A percentile compares a stretch with the other conserved stretches of the same genome.
These are phyloP conservation scores for Halophytophthora batemanensis DNA, from an alignment of 352 stramenopile genomes.

Conservation along the genomic window DNA sequence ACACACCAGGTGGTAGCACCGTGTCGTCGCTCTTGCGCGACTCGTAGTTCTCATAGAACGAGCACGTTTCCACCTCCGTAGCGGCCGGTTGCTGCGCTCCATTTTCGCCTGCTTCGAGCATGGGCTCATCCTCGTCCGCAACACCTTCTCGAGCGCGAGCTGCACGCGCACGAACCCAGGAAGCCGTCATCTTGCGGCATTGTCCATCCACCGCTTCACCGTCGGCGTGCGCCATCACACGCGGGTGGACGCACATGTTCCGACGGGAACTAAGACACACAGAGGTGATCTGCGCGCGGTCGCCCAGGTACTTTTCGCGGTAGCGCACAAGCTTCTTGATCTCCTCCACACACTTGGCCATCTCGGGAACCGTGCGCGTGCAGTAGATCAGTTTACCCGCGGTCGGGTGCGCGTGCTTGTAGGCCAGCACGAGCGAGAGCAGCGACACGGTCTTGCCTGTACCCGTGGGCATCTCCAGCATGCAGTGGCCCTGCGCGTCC, in stretches of 20 bases:
- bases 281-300: conserved; percentile 65
- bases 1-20: conserved; percentile 92
- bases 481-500: conserved; percentile 95
- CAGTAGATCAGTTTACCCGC: conserved; percentile 99
- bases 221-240: conserved; percentile 95
- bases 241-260: conserved; percentile 98
- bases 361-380: conserved; percentile 99
- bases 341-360: conserved; percentile 98
- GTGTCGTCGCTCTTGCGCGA: conserved; percentile 86
- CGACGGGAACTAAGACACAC: conserved; percentile 91
- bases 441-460: conserved; percentile 98
- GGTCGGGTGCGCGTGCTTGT: conserved; percentile 93
- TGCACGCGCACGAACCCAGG: conserved; percentile 92
- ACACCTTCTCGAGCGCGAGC: conserved; percentile 12
- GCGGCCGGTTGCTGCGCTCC: not conserved
- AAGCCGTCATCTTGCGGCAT: conserved; percentile 97
- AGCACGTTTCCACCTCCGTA: conserved; percentile 68
- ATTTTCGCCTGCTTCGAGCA: conserved; percentile 6
- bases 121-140: conserved; percentile 7
- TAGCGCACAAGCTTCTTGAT: conserved; percentile 94
- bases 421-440: conserved; percentile 94
- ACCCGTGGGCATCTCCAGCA: conserved; percentile 99
- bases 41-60: conserved; percentile 91
- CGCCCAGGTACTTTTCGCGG: conserved; percentile 59
- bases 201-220: conserved; percentile 96